These are phyloP conservation scores for Excoecaria agallocha DNA, from an alignment of 345 rosid genomes.

Conservation along the genomic window DNA sequence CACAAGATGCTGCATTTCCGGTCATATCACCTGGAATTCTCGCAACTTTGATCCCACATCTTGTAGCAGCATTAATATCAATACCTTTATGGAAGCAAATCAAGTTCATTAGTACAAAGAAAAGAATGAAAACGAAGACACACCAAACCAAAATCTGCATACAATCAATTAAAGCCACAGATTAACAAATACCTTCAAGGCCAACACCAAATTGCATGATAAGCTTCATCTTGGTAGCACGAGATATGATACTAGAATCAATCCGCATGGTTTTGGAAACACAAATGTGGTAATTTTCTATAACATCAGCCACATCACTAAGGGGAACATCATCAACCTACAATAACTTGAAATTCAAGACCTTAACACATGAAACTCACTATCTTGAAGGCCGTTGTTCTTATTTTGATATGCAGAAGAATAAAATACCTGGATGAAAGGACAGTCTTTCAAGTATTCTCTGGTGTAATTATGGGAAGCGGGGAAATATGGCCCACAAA, in stretches of 20 bases:
- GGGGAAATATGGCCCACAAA: slow-evolving; percentile 66
- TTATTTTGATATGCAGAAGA: too few relatives aligned
- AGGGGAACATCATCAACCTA: slow-evolving; percentile 68
- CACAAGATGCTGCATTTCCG: too few relatives aligned
- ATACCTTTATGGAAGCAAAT: too few relatives aligned
- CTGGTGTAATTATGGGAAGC: slow-evolving; percentile 64
- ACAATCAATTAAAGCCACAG: background rate
- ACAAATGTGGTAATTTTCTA: slow-evolving; percentile 62
- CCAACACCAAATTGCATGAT: slow-evolving; percentile 91
- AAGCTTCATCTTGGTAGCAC: slow-evolving; percentile 68
- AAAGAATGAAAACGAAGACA: background rate
- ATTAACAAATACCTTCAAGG: slow-evolving; percentile 59
- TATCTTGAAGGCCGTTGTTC: background rate
- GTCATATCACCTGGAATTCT: too few relatives aligned
- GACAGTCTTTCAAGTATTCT: slow-evolving; percentile 57
- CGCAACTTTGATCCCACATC: too few relatives aligned
- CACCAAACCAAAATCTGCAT: background rate
- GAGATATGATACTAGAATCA: slow-evolving; percentile 57
- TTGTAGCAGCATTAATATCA: too few relatives aligned
- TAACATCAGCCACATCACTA: slow-evolving; percentile 58
- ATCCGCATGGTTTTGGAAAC: slow-evolving; percentile 52
- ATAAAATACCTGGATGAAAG: slow-evolving; percentile 57
- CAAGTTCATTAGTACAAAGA: background rate
- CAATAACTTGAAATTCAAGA: slow-evolving; percentile 15
- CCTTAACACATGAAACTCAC: background rate